These are phyloP conservation scores for Peribolospora kevripleyi DNA, from an alignment of 768 basidiomycete genomes.

Conservation along the genomic window DNA sequence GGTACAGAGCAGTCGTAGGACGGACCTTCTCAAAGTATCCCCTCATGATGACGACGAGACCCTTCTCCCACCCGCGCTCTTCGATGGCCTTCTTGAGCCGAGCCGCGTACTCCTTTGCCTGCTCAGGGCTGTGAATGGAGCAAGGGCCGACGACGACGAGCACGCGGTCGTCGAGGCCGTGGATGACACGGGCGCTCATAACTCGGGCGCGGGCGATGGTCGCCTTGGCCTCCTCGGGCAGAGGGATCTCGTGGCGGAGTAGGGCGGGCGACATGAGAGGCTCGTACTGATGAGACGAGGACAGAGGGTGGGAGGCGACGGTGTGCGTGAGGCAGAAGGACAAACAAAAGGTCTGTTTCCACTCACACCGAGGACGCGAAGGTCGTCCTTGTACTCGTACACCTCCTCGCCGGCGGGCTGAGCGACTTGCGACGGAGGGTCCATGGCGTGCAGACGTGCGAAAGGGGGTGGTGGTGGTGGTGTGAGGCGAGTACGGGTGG, in stretches of 20 bases:
- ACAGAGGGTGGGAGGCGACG: no score
- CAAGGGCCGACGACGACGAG: constrained; percentile 88
- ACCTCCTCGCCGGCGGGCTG: no score
- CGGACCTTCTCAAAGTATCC: constrained; percentile 60
- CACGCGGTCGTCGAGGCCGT: constrained; percentile 61
- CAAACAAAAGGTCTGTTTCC: no score
- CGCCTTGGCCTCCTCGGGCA: constrained; percentile 35
- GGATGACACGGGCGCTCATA: constrained; percentile 49
- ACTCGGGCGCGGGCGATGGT: constrained; percentile 62
- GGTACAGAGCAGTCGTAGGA: neutral
- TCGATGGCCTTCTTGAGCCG: constrained; percentile 42
- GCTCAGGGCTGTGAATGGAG: constrained; percentile 70
- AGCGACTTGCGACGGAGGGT: no score
- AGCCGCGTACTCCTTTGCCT: constrained; percentile 33
- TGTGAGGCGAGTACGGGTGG: no score
- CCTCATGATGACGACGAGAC: constrained; percentile 81
- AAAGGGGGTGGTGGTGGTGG: no score
- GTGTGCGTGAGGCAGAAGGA: no score
- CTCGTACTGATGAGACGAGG: constrained; percentile 39
- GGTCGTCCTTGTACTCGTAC: no score
- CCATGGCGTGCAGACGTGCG: no score
- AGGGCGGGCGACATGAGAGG: constrained; percentile 85
- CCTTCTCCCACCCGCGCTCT: constrained; percentile 20
- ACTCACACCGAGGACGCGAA: no score
- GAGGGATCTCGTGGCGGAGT: constrained; percentile 61